Evolutionary conservation across 805 yeast species (phyloP), one percentile per base, ranked within the genome.

Genomic region (Candida manassasensis): DNA sequence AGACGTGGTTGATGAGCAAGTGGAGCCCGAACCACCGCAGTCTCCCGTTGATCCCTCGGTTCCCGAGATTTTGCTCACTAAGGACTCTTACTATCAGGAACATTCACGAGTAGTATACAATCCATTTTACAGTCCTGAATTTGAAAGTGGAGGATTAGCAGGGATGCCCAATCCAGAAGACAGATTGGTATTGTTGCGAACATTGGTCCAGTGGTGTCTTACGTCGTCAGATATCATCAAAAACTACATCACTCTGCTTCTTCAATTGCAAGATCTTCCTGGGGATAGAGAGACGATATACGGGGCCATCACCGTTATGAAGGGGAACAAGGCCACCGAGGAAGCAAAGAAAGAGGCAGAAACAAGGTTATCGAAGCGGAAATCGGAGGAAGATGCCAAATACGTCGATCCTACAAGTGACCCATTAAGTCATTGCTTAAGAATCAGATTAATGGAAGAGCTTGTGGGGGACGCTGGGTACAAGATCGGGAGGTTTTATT

Each of bases 401-500:
- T 66, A 62, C 40, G 51, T 63, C 9, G 71, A 66, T 32, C 71
- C 71, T 4, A 49, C 60, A 0, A 55, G 69, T 2, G 52, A 63
- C 39, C 71, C 72, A 1, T 39, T 53, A 17, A 40, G 38, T 4
- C 69, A 65, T 42, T 48, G 57, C 8, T 43, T 64, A 43, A 41
- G 57, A 10, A 40, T 63, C 28, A 44, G 72, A 26, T 31, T 67
- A 6, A 53, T 59, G 27, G 69, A 66, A 34, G 46, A 52, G 38
- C 43, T 64, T 11, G 55, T 55, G 3, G 71, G 71, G 4, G 73
- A 67, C 43, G 41, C 54, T 25, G 73, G 73, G 1, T 62, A 61
- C 34, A 45, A 54, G 27, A 44, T 64, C 4, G 73, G 73, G 12
- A 43, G 73, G 26, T 66, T 67, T 34, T 63, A 53, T 43, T 45